Evolutionary conservation across 371 early-diverging fungal genomes (phyloP).

Genomic region (Haplosporangium sp.): DNA sequence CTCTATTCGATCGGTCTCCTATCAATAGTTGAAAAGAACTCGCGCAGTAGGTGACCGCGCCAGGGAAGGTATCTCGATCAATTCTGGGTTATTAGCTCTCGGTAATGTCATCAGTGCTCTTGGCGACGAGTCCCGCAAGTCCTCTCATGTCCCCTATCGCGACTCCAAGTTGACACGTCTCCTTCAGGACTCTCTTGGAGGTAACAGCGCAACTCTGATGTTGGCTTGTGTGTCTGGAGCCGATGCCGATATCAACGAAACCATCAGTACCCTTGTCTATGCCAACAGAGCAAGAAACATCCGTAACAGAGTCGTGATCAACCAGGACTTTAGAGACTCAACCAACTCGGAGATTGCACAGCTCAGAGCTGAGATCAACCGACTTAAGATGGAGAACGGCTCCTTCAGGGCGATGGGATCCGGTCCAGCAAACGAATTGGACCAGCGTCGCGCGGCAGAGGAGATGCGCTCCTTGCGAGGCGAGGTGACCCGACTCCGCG

Average conservation of each 20-base stretch:
- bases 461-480: conserved; percentile 60
- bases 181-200: conserved; percentile 97
- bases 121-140: conserved; percentile 81
- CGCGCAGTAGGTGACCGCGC: conserved; percentile 94
- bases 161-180: conserved; percentile 98
- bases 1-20: background rate
- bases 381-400: conserved; percentile 74
- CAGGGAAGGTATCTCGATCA: conserved; percentile 98
- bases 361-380: conserved; percentile 76
- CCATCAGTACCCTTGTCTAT: conserved; percentile 92
- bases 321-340: conserved; percentile 74
- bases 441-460: conserved; percentile 58
- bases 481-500: conserved; percentile 65
- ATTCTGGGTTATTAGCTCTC: conserved; percentile 95
- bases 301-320: conserved; percentile 84
- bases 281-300: conserved; percentile 92
- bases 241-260: conserved; percentile 87
- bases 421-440: conserved; percentile 44
- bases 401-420: conserved; percentile 60
- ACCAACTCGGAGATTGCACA: conserved; percentile 73
- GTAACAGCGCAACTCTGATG: conserved; percentile 92
- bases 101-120: conserved; percentile 99
- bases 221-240: conserved; percentile 92
- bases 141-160: conserved; percentile 92
- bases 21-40: conserved; percentile 86